phyloP scores from a whole-genome alignment of 371 early-diverging fungal species.

The Circinella umbellata region DNA sequence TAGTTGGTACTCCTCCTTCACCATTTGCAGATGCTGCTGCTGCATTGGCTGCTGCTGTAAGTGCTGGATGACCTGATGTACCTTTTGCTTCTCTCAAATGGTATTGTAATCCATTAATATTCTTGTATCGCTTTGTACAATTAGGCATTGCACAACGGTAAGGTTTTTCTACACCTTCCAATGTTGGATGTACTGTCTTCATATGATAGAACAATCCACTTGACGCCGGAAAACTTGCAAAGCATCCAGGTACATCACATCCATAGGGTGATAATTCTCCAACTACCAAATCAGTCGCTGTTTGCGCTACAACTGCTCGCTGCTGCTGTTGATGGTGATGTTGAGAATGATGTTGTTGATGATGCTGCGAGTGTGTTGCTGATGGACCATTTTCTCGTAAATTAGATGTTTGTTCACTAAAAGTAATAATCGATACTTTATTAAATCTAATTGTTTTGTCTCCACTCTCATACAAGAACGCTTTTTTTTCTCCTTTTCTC shows the following conservation, averaged over 20 bases:
- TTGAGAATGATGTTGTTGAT: background rate
- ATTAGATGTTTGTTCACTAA: background rate
- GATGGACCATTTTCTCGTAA: slow-evolving; percentile 3
- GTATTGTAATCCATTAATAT: slow-evolving; percentile 96
- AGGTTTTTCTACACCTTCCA: slow-evolving; percentile 57
- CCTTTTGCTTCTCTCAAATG: slow-evolving; percentile 85
- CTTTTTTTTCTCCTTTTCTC: background rate
- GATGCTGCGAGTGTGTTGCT: background rate
- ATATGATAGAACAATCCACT: slow-evolving; percentile 70
- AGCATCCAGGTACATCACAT: slow-evolving; percentile 69
- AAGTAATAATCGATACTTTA: background rate
- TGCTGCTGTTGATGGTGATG: background rate
- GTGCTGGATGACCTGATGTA: slow-evolving; percentile 49
- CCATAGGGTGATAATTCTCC: slow-evolving; percentile 58
- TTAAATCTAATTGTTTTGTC: too few relatives aligned
- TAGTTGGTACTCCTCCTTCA: background rate
- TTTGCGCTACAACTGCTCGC: background rate
- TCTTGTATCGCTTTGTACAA: slow-evolving; percentile 94
- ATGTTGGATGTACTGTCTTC: slow-evolving; percentile 62
- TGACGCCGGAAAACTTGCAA: slow-evolving; percentile 60
- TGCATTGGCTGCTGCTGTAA: slow-evolving; percentile 6
- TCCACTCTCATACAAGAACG: too few relatives aligned
- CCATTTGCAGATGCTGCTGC: slow-evolving; percentile 14
- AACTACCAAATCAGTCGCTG: background rate
- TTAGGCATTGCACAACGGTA: slow-evolving; percentile 84